Evolutionary conservation across 148 eudicot genomes (phyloP).

Genomic region (Cornus controversa): DNA sequence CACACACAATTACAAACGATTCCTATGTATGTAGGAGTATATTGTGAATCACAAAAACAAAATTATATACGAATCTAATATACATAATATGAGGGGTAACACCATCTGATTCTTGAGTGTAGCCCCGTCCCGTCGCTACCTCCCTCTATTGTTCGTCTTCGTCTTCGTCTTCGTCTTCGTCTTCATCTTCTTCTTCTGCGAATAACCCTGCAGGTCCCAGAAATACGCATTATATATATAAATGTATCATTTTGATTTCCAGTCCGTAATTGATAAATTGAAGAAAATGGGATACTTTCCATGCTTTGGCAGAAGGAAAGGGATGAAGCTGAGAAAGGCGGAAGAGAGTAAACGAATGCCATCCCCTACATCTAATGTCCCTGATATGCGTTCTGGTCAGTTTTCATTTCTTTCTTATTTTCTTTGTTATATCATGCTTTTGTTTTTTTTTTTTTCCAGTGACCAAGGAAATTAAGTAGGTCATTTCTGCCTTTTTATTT

Average conservation of each 20-base stretch:
- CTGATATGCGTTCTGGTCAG: slow-evolving; percentile 17
- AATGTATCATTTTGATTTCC: neutral
- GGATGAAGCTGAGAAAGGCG: neutral
- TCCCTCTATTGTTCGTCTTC: too few relatives aligned
- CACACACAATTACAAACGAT: neutral
- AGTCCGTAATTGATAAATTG: neutral
- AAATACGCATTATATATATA: too few relatives aligned
- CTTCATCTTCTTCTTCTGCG: too few relatives aligned
- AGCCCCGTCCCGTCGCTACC: too few relatives aligned
- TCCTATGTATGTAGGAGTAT: too few relatives aligned
- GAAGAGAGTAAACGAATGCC: neutral
- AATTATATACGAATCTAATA: too few relatives aligned
- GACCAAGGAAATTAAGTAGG: neutral
- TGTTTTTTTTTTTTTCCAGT: neutral
- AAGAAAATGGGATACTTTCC: slow-evolving; percentile 17
- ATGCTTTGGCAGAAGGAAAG: slow-evolving; percentile 21
- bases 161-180: too few relatives aligned
- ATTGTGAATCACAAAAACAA: too few relatives aligned
- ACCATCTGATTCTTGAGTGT: neutral
- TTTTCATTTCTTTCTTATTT: neutral
- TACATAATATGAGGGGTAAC: neutral
- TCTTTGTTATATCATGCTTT: neutral
- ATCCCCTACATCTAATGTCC: neutral
- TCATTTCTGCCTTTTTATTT: too few relatives aligned
- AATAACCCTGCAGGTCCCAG: neutral